Conservation (phyloP, 768 basidiomycete genomes). For the Amanita fuliginea region DNA sequence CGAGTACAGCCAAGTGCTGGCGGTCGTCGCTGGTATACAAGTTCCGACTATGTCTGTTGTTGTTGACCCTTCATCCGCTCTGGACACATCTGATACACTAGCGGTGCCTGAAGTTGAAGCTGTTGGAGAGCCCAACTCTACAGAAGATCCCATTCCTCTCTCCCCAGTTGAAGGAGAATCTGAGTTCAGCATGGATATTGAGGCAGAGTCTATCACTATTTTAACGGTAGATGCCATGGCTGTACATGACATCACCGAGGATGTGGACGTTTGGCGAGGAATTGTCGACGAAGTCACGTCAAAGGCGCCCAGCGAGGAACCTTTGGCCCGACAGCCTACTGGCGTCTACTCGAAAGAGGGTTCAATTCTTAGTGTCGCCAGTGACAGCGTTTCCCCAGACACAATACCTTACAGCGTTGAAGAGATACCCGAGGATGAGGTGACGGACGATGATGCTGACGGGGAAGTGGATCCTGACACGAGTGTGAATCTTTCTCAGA, state of each 20-base stretch:
- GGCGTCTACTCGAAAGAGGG: constrained; percentile 1
- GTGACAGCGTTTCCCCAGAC: background rate
- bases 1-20: background rate
- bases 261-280: background rate
- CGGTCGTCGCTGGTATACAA: background rate
- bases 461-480: constrained; percentile 7
- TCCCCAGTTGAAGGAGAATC: background rate
- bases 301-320: constrained; percentile 1
- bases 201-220: background rate
- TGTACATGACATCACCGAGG: constrained; percentile 5
- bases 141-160: background rate
- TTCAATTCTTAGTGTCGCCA: background rate
- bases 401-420: background rate
- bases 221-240: constrained; percentile 8
- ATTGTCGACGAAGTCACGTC: constrained; percentile 6
- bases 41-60: background rate
- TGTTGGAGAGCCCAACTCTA: background rate
- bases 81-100: background rate
- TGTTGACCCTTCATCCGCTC: background rate
- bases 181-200: background rate
- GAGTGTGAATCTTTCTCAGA: background rate
- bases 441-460: constrained; percentile 10
- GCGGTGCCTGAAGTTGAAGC: background rate
- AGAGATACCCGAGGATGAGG: constrained; percentile 3
- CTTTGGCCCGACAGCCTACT: background rate